Evolutionary conservation across 2,329 filamentous ascomycete species (phyloP), one percentile per base, ranked within the genome.

Genomic region (Shiraia bambusicola): DNA sequence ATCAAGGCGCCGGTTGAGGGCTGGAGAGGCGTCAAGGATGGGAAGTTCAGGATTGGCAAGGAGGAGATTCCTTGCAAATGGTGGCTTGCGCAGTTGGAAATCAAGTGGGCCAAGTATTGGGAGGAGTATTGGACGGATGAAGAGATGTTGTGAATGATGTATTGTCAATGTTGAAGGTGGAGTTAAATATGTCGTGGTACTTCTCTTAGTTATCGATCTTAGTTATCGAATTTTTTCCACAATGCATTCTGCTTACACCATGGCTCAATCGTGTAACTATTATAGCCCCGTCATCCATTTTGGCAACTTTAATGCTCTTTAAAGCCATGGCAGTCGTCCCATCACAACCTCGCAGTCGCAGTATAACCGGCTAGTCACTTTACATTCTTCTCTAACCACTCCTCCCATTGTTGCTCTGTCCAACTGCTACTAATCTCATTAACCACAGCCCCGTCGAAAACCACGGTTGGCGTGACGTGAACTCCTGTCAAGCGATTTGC

Each of bases 391-490:
- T 77, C 75, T 64, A 95, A 69, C 86, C 86, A 96, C 69, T 90
- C 84, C 62, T 84, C 77, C 91, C 91, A 97, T 71, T 95, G 86
- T 44, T 87, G 82, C 55, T 76, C 76, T 1, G 79, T 84, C 81
- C 90, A 96, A 16, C 83, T 79, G 43, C 86, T 92, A 50, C 83
- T 86, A 52, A 95, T 87, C 36, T 86, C 82, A 51, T 81, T 82
- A 61, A 87, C 87, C 35, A 94, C 84, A 16, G 94, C 80, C 0
- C 91, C 90, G 69, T 97, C 83, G 67, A 94, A 91, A 35, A 95
- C 76, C 14, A 92, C 89, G 0, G 91, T 96, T 2, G 92, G 92
- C 29, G 88, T 92, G 28, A 96, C 88, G 73, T 97, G 92, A 30
- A 95, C 82, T 10, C 91, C 87, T 7, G 87, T 79, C 54, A 93